Conservation (phyloP, 305 asterid species). For the Fraxinus angustifolia region DNA sequence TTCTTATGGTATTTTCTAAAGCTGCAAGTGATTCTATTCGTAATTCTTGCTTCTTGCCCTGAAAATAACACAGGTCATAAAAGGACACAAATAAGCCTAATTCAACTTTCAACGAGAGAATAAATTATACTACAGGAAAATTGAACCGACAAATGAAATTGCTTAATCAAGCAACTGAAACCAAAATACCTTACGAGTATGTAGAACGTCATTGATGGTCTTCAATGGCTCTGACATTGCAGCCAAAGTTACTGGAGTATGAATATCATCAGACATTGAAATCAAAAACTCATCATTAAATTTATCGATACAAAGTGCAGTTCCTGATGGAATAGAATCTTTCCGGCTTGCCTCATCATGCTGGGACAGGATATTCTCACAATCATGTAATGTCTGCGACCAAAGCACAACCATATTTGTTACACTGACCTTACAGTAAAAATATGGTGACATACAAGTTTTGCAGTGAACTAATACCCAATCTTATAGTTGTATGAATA, state of each 20-base stretch:
- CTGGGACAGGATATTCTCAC: slow-evolving; percentile 47
- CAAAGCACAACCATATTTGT: slow-evolving; percentile 22
- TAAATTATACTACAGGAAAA: not conserved
- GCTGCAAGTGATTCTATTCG: slow-evolving; percentile 75
- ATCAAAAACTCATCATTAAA: slow-evolving; percentile 61
- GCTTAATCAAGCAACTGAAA: not conserved
- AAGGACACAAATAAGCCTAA: slow-evolving; percentile 4
- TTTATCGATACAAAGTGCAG: slow-evolving; percentile 51
- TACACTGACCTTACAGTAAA: slow-evolving; percentile 4
- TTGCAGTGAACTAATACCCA: slow-evolving; percentile 7
- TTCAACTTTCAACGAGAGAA: slow-evolving; percentile 9
- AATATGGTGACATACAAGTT: not conserved
- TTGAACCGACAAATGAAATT: not conserved
- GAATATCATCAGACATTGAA: slow-evolving; percentile 94
- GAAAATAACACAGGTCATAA: slow-evolving; percentile 25
- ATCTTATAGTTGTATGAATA: not conserved
- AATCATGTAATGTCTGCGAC: slow-evolving; percentile 72
- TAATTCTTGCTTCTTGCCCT: slow-evolving; percentile 88
- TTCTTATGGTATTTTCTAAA: slow-evolving; percentile 54
- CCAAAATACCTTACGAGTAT: slow-evolving; percentile 73
- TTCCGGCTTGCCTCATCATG: slow-evolving; percentile 40
- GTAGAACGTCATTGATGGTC: slow-evolving; percentile 80
- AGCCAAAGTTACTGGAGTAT: slow-evolving; percentile 77
- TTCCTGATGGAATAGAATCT: slow-evolving; percentile 57
- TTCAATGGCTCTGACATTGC: slow-evolving; percentile 91